phyloP scores from a whole-genome alignment of 129 eudicot genomes.

The Centella asiatica region DNA sequence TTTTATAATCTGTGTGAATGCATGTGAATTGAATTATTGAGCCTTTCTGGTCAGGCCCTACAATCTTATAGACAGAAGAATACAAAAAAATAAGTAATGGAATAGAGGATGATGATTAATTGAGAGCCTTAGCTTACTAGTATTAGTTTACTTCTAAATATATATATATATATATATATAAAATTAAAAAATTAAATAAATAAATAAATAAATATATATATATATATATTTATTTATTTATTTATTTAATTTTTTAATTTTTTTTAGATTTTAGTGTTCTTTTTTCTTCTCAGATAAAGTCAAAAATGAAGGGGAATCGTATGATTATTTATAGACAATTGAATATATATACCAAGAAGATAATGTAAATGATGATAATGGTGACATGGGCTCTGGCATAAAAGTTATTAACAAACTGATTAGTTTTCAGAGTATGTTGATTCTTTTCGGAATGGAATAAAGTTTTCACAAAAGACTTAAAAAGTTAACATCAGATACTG shows the following conservation, averaged over 20 bases:
- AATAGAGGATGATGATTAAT: background rate
- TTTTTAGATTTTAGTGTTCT: background rate
- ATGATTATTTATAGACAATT: background rate
- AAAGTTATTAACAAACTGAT: too few relatives aligned
- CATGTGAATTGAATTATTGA: conserved; percentile 66
- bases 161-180: too few relatives aligned
- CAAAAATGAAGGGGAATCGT: background rate
- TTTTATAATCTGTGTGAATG: conserved; percentile 20
- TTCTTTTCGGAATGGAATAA: too few relatives aligned
- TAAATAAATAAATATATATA: too few relatives aligned
- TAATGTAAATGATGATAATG: background rate
- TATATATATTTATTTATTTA: too few relatives aligned
- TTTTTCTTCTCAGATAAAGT: background rate
- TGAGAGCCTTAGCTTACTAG: background rate
- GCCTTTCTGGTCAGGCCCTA: conserved; percentile 25
- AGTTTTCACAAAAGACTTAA: too few relatives aligned
- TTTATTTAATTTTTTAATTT: too few relatives aligned
- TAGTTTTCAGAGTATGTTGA: background rate
- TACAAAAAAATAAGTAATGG: background rate
- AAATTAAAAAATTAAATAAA: too few relatives aligned
- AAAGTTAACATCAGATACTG: background rate
- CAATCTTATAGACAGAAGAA: conserved; percentile 14
- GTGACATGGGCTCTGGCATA: background rate
- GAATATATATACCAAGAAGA: background rate
- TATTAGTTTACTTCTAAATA: background rate